Conservation (phyloP, 352 stramenopile species). For the Phytopythium aichiense region DNA sequence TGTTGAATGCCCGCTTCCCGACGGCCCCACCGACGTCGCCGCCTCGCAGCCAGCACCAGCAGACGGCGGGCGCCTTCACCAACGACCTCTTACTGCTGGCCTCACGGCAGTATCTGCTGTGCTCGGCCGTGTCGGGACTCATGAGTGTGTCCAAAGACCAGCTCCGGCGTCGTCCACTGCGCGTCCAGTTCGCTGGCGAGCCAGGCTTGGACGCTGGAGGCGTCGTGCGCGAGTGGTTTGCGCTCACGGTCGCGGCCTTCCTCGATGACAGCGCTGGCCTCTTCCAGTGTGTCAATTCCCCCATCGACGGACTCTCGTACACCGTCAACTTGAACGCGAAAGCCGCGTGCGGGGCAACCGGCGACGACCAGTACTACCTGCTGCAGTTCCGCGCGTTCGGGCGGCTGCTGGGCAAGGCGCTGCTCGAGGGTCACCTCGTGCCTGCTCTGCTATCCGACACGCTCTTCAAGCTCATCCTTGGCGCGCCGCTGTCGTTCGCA, state of each 20-base stretch:
- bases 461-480: conserved; percentile 75
- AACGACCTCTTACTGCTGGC: conserved; percentile 27
- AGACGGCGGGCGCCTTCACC: conserved; percentile 1
- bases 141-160: conserved; percentile 28
- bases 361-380: conserved; percentile 36
- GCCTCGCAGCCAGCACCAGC: neutral
- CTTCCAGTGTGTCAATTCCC: conserved; percentile 36
- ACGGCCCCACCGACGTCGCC: conserved; percentile 11
- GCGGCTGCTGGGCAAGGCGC: conserved; percentile 60
- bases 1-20: conserved; percentile 36
- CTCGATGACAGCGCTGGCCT: conserved; percentile 39
- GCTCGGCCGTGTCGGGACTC: conserved; percentile 24
- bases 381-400: conserved; percentile 57
- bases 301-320: conserved; percentile 37
- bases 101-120: conserved; percentile 34
- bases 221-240: conserved; percentile 80
- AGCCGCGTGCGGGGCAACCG: conserved; percentile 2
- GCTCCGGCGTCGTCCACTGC: conserved; percentile 28
- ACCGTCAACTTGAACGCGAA: conserved; percentile 39
- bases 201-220: conserved; percentile 75
- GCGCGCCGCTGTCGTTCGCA: conserved; percentile 42
- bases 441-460: conserved; percentile 41
- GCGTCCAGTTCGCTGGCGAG: conserved; percentile 72
- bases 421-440: conserved; percentile 65
- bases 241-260: conserved; percentile 41